phyloP scores from a whole-genome alignment of 1,284 basidiomycete species.

The Peniophora sp. region DNA sequence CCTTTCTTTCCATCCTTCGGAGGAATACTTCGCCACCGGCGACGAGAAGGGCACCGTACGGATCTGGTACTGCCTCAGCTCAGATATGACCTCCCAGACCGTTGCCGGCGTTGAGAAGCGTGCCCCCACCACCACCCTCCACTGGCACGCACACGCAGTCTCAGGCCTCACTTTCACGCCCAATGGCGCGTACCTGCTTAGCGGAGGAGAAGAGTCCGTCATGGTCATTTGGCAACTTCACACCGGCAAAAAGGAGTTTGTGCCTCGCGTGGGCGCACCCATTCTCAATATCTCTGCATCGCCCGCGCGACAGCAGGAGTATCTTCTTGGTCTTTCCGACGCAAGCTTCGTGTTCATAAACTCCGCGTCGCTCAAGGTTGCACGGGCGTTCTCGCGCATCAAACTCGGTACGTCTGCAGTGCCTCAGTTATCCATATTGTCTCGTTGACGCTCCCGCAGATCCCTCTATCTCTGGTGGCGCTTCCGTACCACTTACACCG shows the following conservation, averaged over 20 bases:
- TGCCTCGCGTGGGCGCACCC: conserved; percentile 88
- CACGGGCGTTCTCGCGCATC: conserved; percentile 72
- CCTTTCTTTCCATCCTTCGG: conserved; percentile 82
- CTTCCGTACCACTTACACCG: conserved; percentile 34
- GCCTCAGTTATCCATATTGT: background rate
- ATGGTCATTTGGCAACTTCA: conserved; percentile 94
- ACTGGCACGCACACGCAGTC: conserved; percentile 98
- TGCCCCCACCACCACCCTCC: conserved; percentile 79
- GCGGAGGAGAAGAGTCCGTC: conserved; percentile 94
- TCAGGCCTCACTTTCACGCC: conserved; percentile 82
- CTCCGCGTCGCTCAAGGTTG: conserved; percentile 63
- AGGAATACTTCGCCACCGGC: conserved; percentile 93
- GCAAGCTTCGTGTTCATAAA: conserved; percentile 78
- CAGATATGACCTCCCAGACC: conserved; percentile 36
- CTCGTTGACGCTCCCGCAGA: conserved; percentile 24
- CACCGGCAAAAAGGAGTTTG: conserved; percentile 80
- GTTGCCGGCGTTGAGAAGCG: conserved; percentile 59
- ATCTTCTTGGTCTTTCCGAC: conserved; percentile 78
- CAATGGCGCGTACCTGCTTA: conserved; percentile 89
- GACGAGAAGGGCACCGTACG: conserved; percentile 82
- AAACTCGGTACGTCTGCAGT: conserved; percentile 56
- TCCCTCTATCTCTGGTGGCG: conserved; percentile 30
- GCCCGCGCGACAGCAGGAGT: conserved; percentile 70
- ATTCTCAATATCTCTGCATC: conserved; percentile 68
- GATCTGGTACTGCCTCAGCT: conserved; percentile 87